Percentiles rank a stretch among this genome's conserved stretches.
These are phyloP conservation scores for Alnus rubra DNA, from an alignment of 306 rosid genomes.

Conservation along the genomic window DNA sequence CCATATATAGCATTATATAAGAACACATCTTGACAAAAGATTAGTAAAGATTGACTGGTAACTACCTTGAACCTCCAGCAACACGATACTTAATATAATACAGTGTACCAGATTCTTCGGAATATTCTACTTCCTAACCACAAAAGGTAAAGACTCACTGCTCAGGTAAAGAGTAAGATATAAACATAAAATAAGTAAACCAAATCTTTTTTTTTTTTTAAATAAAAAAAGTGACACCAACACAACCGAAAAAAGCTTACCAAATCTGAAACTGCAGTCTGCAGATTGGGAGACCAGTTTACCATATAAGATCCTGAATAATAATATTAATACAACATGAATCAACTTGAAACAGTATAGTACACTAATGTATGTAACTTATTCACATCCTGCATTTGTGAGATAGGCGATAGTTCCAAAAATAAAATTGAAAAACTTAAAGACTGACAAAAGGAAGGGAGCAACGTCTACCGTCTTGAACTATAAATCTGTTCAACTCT, in stretches of 20 bases:
- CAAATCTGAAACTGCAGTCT: constrained; percentile 97
- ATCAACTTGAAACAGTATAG: constrained; percentile 4
- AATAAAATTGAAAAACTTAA: neutral
- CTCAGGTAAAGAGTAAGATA: constrained; percentile 21
- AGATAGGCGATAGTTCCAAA: neutral
- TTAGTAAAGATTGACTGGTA: neutral
- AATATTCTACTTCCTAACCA: constrained; percentile 91
- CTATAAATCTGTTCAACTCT: neutral
- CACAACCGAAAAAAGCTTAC: constrained; percentile 41
- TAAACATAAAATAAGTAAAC: constrained; percentile 20
- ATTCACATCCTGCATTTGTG: neutral
- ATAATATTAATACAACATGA: constrained; percentile 15
- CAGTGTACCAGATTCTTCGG: constrained; percentile 85
- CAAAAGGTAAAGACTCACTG: constrained; percentile 30
- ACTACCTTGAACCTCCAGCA: constrained; percentile 80
- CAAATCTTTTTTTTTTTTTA: too few species aligned
- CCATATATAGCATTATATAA: neutral
- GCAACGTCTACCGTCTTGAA: neutral
- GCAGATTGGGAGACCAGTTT: constrained; percentile 94
- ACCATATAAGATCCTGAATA: constrained; percentile 87
- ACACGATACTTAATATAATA: constrained; percentile 88
- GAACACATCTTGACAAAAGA: neutral
- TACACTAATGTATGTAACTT: constrained; percentile 9
- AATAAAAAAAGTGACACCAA: neutral
- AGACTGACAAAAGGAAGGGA: neutral